These are phyloP conservation scores for Inosperma sp. DNA, from an alignment of 768 basidiomycete species.

Conservation along the genomic window DNA sequence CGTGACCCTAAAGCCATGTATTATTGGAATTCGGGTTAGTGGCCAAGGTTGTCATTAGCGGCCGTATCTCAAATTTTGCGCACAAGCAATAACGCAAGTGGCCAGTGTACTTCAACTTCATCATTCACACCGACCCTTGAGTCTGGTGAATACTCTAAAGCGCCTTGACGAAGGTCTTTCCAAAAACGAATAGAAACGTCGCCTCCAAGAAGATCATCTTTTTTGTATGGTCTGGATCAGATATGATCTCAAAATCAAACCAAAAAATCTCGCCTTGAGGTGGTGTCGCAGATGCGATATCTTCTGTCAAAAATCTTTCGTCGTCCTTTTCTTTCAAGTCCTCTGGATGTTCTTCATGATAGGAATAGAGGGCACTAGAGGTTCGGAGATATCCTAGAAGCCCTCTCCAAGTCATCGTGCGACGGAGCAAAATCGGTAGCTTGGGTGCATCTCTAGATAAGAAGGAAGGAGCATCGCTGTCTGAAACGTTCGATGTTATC, in stretches of 20 bases:
- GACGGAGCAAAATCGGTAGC: slow-evolving; percentile 51
- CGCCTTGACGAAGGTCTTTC: slow-evolving; percentile 45
- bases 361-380: slow-evolving; percentile 66
- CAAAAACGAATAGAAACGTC: slow-evolving; percentile 65
- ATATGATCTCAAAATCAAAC: neutral
- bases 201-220: slow-evolving; percentile 39
- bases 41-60: too few species aligned
- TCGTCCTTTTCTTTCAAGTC: slow-evolving; percentile 40
- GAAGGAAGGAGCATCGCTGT: slow-evolving; percentile 38
- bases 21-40: too few species aligned
- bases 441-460: slow-evolving; percentile 23
- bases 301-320: slow-evolving; percentile 32
- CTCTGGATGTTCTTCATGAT: slow-evolving; percentile 56
- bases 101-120: slow-evolving; percentile 46
- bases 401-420: slow-evolving; percentile 59
- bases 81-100: slow-evolving; percentile 41
- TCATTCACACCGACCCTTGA: slow-evolving; percentile 35
- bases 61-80: slow-evolving; percentile 20
- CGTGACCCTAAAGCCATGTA: too few species aligned
- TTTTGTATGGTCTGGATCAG: slow-evolving; percentile 3
- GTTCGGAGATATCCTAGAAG: slow-evolving; percentile 67
- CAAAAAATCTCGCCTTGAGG: slow-evolving; percentile 7
- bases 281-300: slow-evolving; percentile 17
- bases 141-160: slow-evolving; percentile 23
- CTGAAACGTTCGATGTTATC: slow-evolving; percentile 18